These are phyloP conservation scores for Lentinus polychrous DNA, from an alignment of 1,284 basidiomycete genomes.

Conservation along the genomic window DNA sequence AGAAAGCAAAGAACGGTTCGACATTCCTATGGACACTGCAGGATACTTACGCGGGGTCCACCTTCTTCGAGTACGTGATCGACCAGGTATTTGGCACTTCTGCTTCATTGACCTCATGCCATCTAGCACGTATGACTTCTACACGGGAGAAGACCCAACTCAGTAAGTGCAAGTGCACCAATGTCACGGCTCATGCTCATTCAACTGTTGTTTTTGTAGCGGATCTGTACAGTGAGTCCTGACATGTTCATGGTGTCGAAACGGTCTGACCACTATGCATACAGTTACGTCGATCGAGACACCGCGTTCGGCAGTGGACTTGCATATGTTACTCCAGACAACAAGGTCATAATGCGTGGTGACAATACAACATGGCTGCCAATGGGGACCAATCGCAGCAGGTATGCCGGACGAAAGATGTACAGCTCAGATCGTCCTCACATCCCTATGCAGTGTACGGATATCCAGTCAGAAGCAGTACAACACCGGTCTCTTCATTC, in stretches of 20 bases:
- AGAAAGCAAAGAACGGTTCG: slow-evolving; percentile 21
- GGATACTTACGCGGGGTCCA: slow-evolving; percentile 27
- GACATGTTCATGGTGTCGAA: not conserved
- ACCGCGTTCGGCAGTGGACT: slow-evolving; percentile 42
- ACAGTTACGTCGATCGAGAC: slow-evolving; percentile 45
- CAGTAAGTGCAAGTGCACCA: slow-evolving; percentile 38
- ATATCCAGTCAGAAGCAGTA: slow-evolving; percentile 50
- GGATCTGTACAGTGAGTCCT: slow-evolving; percentile 1
- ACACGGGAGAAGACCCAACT: slow-evolving; percentile 55
- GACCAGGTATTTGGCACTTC: not conserved
- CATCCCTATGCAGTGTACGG: slow-evolving; percentile 39
- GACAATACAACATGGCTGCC: slow-evolving; percentile 54
- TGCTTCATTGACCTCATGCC: no score
- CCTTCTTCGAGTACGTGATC: slow-evolving; percentile 30
- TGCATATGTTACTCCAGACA: slow-evolving; percentile 46
- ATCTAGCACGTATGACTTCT: slow-evolving; percentile 51
- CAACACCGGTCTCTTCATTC: slow-evolving; percentile 62
- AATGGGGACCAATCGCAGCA: slow-evolving; percentile 46
- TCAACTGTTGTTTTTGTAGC: not conserved
- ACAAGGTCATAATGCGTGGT: slow-evolving; percentile 65
- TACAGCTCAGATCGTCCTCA: not conserved
- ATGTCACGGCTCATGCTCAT: not conserved
- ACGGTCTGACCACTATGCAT: not conserved
- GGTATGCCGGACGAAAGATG: slow-evolving; percentile 31
- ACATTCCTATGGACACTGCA: slow-evolving; percentile 31